These are phyloP conservation scores for Leccinum arenicola DNA, from an alignment of 768 basidiomycete genomes.

Conservation along the genomic window DNA sequence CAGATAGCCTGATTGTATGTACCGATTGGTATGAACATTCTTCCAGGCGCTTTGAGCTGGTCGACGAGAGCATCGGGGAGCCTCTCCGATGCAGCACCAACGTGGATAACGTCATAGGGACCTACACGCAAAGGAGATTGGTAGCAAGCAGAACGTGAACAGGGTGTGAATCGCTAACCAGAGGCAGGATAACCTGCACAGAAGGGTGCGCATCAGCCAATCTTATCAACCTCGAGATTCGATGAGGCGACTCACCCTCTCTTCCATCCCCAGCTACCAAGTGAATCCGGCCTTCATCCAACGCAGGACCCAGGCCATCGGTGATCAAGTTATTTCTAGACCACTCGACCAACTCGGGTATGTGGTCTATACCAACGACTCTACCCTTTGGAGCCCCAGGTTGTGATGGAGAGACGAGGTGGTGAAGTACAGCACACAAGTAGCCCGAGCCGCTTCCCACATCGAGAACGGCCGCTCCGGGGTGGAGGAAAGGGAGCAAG, in stretches of 20 bases:
- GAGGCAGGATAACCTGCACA: constrained; percentile 35
- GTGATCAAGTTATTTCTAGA: constrained; percentile 62
- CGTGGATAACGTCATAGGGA: constrained; percentile 85
- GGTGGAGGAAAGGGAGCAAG: constrained; percentile 66
- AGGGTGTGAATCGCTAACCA: constrained; percentile 25
- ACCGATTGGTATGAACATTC: constrained; percentile 95
- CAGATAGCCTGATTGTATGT: constrained; percentile 55
- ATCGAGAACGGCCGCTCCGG: constrained; percentile 78
- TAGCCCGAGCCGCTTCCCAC: constrained; percentile 90
- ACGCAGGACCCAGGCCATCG: constrained; percentile 57
- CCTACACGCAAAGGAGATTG: constrained; percentile 32
- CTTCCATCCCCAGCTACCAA: constrained; percentile 81
- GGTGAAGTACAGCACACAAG: constrained; percentile 75
- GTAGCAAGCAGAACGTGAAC: not conserved
- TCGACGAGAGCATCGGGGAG: constrained; percentile 71
- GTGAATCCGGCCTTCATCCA: constrained; percentile 55
- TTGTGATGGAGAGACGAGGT: constrained; percentile 48
- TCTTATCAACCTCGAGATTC: no score
- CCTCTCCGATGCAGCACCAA: constrained; percentile 84
- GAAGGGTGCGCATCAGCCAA: not conserved
- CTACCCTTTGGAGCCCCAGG: constrained; percentile 38
- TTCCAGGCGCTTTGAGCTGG: constrained; percentile 71
- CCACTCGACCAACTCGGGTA: constrained; percentile 72
- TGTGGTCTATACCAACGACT: constrained; percentile 91
- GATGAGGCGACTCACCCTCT: constrained; percentile 43